Evolutionary conservation across 257 asterid species (phyloP), one percentile per base, ranked within the genome.

Genomic region (Solanum appendiculatum): DNA sequence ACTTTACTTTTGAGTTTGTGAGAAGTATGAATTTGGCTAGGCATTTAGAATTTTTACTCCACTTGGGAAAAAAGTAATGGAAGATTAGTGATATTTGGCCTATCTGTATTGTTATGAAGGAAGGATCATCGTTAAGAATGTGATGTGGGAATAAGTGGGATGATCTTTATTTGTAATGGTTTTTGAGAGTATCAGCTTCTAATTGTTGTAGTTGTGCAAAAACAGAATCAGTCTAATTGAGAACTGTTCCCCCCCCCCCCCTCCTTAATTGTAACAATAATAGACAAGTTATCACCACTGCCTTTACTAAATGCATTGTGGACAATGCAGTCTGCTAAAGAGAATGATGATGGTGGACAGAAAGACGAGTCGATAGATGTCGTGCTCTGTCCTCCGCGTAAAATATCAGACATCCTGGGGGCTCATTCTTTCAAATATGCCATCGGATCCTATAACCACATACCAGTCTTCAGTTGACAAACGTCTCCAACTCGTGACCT

Each of bases 251-350:
- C n/a, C n/a, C n/a, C n/a, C n/a, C n/a, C n/a, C n/a, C n/a, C n/a
- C n/a, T n/a, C n/a, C n/a, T n/a, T n/a, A n/a, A n/a, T n/a, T n/a
- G n/a, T n/a, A n/a, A n/a, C 91, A 44, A 96, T 86, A 80, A 92
- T 94, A 23, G 98, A 96, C 85, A 96, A 89, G 86, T 96, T 96
- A 86, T 94, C 98, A 1, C 83, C 89, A 90, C 98, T 94, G 89
- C 98, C 98, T 23, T 85, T 88, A 69, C 87, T 86, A 66, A 90
- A 89, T 8, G 98, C 98, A 36, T 44, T 81, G 13, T 84, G 87
- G 80, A 91, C 87, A 69, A 94, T 87, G 88, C 88, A 84, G 15
- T 92, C 94, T 1, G 96, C 91, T 48, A 93, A 90, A 18, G 94
- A 88, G n/a, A 91, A 46, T 7, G 92, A 40, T 4, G 92, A 40